Percentiles rank a stretch among this genome's conserved stretches.
Conservation (phyloP, 768 basidiomycete species). For the Auriscalpium orientale region DNA sequence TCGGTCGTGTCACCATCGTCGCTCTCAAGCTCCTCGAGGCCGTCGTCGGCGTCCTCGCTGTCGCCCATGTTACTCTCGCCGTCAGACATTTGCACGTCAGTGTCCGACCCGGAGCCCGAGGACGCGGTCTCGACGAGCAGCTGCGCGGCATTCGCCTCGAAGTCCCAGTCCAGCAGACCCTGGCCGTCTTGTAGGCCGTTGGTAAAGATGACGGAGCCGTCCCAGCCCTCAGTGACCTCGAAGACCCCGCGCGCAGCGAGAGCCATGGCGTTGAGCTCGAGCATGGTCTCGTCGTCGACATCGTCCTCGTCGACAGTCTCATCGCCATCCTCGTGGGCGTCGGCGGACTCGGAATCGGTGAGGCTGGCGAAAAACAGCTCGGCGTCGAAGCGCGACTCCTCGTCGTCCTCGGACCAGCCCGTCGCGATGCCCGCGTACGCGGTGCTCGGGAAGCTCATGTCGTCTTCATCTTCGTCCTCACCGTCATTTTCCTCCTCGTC, state of each 20-base stretch:
- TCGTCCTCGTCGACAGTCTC: conserved; percentile 30
- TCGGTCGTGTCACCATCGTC: conserved; percentile 73
- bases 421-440: conserved; percentile 60
- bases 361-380: conserved; percentile 80
- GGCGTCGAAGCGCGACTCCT: conserved; percentile 74
- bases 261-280: neutral
- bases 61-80: conserved; percentile 32
- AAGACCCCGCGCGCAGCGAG: conserved; percentile 29
- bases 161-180: conserved; percentile 61
- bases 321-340: conserved; percentile 17
- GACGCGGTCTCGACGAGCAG: conserved; percentile 43
- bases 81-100: conserved; percentile 41
- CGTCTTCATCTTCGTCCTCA: conserved; percentile 25
- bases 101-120: conserved; percentile 36
- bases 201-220: conserved; percentile 68
- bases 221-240: conserved; percentile 66
- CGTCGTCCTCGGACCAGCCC: conserved; percentile 71
- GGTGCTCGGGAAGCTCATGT: conserved; percentile 22
- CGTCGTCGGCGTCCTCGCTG: conserved; percentile 37
- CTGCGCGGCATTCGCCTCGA: conserved; percentile 50
- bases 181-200: conserved; percentile 51
- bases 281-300: conserved; percentile 17
- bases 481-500: conserved; percentile 45
- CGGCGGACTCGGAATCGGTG: conserved; percentile 35
- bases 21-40: conserved; percentile 22